Conservation (phyloP, 164 flowering plant species). For the Taxillus chinensis region DNA sequence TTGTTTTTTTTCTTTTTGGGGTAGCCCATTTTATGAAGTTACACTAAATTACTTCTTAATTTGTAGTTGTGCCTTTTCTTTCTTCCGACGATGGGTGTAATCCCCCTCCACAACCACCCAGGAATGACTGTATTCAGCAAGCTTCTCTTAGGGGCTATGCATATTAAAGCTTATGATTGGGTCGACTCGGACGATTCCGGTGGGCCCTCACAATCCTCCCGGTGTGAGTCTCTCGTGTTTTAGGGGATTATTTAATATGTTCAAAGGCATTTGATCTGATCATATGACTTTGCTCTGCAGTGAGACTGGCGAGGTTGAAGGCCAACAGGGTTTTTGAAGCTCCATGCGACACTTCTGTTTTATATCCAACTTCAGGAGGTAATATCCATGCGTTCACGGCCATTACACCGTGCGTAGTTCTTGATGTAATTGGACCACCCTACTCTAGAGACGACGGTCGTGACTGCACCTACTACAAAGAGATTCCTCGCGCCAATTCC, state of each 20-base stretch:
- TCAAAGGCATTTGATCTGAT: background rate
- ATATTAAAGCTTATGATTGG: conserved; percentile 81
- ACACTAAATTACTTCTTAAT: background rate
- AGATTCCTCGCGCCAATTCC: conserved; percentile 21
- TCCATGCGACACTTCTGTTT: conserved; percentile 61
- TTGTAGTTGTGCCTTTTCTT: conserved; percentile 74
- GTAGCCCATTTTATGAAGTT: too few relatives aligned
- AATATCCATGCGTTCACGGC: conserved; percentile 86
- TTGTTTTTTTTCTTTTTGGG: too few relatives aligned
- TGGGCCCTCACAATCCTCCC: conserved; percentile 10
- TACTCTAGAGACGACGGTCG: conserved; percentile 68
- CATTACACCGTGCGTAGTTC: conserved; percentile 68
- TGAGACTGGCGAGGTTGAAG: conserved; percentile 54
- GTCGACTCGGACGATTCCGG: conserved; percentile 19
- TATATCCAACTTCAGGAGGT: conserved; percentile 83
- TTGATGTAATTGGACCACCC: conserved; percentile 92
- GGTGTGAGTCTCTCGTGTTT: background rate
- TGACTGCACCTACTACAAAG: conserved; percentile 60
- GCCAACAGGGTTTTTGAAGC: conserved; percentile 48
- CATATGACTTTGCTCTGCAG: conserved; percentile 19
- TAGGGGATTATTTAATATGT: background rate
- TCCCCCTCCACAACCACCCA: conserved; percentile 93
- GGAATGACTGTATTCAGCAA: conserved; percentile 93
- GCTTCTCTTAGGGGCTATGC: conserved; percentile 73
- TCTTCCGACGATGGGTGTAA: conserved; percentile 58